Evolutionary conservation across 768 basidiomycete genomes (phyloP).

Genomic region (Cystobasidium ongulense): DNA sequence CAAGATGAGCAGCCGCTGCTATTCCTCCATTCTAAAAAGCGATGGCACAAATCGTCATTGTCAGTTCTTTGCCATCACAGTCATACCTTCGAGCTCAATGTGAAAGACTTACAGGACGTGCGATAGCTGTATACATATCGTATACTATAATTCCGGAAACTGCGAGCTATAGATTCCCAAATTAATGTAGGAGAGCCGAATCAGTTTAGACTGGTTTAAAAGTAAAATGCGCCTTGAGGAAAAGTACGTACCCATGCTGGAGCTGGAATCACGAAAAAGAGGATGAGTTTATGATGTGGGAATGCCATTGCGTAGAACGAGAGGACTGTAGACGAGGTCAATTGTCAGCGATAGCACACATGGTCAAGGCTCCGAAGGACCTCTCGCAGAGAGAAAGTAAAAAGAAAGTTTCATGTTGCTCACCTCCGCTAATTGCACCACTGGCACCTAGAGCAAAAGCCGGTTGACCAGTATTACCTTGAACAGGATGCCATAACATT

Average conservation of each 20-base stretch:
- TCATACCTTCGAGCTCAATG: background rate
- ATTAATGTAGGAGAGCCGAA: background rate
- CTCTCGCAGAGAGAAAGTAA: no score
- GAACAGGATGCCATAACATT: background rate
- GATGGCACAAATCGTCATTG: background rate
- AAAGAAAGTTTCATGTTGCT: background rate
- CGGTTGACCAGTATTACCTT: background rate
- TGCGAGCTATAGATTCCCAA: background rate
- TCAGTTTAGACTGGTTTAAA: no score
- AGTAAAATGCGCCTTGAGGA: background rate
- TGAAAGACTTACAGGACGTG: slow-evolving; percentile 16
- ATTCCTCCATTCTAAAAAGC: slow-evolving; percentile 18
- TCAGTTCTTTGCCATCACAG: no score
- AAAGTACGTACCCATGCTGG: slow-evolving; percentile 8
- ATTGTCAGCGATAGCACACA: background rate
- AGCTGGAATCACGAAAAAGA: slow-evolving; percentile 20
- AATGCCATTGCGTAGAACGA: slow-evolving; percentile 17
- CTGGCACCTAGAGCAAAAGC: slow-evolving; percentile 7
- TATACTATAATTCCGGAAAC: slow-evolving; percentile 13
- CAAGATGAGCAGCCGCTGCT: slow-evolving; percentile 20
- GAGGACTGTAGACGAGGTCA: background rate
- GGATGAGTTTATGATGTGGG: slow-evolving; percentile 1
- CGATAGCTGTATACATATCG: slow-evolving; percentile 23
- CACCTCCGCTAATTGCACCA: slow-evolving; percentile 20
- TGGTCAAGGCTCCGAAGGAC: no score